Evolutionary conservation across 345 rosid genomes (phyloP), one percentile per base, ranked within the genome.

Genomic region (Erysimum cheiranthoides): DNA sequence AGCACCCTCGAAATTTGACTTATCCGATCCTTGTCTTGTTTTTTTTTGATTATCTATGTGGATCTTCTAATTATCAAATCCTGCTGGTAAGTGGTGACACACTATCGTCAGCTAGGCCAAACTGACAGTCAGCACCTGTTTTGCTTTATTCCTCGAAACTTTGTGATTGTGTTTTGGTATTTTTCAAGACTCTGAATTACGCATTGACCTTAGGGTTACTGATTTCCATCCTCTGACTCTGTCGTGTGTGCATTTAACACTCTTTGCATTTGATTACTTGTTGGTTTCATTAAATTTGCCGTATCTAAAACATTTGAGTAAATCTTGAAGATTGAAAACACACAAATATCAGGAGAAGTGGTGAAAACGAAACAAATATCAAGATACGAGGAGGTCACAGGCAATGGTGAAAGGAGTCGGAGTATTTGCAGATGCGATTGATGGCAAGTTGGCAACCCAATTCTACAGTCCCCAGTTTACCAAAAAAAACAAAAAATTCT

Each of bases 321-420:
- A 30, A 66, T 34, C 14, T 5, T 50, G 16, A 21, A 21, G 25
- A 60, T 38, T 65, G 39, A 7, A 7, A 43, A 13, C 47, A 5
- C 13, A 16, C 16, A 90, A 93, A 79, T 89, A 83, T 84, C 91
- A 27, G 98, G 97, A 47, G 88, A 89, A 83, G 53, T 88, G 85
- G 82, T 86, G 73, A 93, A 86, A 74, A 84, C 88, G 62, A 90
- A 88, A 88, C 97, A 89, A 21, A 21, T 21, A 21, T 62, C 97
- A 93, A 21, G 25, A 21, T 73, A 84, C 75, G 1, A 75, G 88
- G 70, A 85, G 98, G 77, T 80, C 93, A 0, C 87, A 86, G 61
- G 89, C 90, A 0, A 64, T 84, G 54, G 97, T 90, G 71, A 83
- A 79, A 77, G 93, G 78, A 85, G 95, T 4, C 82, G 95, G 71